A percentile compares a stretch with the other conserved stretches of the same genome.
These are phyloP conservation scores for Chamaenerion angustifolium DNA, from an alignment of 345 rosid genomes.

Conservation along the genomic window DNA sequence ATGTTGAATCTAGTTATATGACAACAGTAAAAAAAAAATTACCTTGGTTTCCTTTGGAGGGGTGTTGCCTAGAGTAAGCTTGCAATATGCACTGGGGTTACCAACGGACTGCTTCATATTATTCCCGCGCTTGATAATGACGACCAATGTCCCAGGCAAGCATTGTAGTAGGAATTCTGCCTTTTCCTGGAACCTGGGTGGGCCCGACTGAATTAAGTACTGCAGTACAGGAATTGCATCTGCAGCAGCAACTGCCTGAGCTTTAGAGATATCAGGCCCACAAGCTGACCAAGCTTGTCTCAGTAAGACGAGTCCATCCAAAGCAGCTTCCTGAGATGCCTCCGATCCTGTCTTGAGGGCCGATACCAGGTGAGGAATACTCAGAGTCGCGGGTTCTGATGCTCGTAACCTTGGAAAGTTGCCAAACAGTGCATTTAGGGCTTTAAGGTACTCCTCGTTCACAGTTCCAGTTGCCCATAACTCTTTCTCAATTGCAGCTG, in stretches of 20 bases:
- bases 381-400: constrained; percentile 91
- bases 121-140: constrained; percentile 85
- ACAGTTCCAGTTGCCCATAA: constrained; percentile 96
- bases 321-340: constrained; percentile 96
- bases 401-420: constrained; percentile 98
- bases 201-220: constrained; percentile 94
- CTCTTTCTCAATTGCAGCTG: constrained; percentile 99
- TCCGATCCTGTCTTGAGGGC: constrained; percentile 94
- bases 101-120: constrained; percentile 99
- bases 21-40: background rate
- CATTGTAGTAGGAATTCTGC: constrained; percentile 93
- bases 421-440: constrained; percentile 75
- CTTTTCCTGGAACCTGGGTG: constrained; percentile 99
- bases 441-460: constrained; percentile 87
- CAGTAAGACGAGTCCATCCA: constrained; percentile 86
- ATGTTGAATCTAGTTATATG: background rate
- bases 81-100: constrained; percentile 91
- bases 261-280: constrained; percentile 89
- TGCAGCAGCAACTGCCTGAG: constrained; percentile 96
- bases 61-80: constrained; percentile 77
- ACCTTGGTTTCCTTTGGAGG: constrained; percentile 89
- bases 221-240: constrained; percentile 96
- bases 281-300: constrained; percentile 99
- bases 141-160: constrained; percentile 91
- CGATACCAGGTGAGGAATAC: constrained; percentile 90